Evolutionary conservation across 2,329 filamentous ascomycete species (phyloP), one percentile per base, ranked within the genome.

Genomic region (Alternaria incomplexa): DNA sequence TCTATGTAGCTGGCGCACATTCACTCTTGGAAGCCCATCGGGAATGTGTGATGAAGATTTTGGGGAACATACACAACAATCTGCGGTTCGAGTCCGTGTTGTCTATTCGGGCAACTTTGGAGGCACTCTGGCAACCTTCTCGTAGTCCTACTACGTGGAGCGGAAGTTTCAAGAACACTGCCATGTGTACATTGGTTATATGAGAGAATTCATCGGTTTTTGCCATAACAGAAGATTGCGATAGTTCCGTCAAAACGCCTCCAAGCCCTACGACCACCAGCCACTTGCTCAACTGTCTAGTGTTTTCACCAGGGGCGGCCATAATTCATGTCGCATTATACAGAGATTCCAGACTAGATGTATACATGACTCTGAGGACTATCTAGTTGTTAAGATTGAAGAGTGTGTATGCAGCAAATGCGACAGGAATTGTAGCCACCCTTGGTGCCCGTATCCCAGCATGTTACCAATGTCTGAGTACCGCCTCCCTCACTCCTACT

Each of bases 1-100:
- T 68, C 2, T 68, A 62, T 48, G 58, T 68, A 9, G 66, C 66
- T 12, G 66, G 66, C 22, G 64, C 60, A 7, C 66, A 68, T 53
- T 28, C 58, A 7, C 47, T 61, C 17, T 36, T 50, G 15, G 61
- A 61, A 15, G 22, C 26, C 23, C 63, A 64, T 17, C 56, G 53
- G 32, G 28, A 22, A 4, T 56, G 30, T 50, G 46, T 66, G 17
- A 54, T 48, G 32, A 30, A 64, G 5, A 64, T 47, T 40, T 46
- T 66, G 22, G 51, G 58, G 25, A 56, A 55, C 6, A 66, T 67
- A 9, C 59, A 67, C 32, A 53, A 58, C 20, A 64, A 64, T 26
- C 43, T 67, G 26, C 50, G 55, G n/a, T 67, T 67, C 22, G 60
- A 66, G 44, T 67, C 65, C 15, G 65, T 66, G 17, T 4, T 43